Base-by-base conservation (phyloP, 306 rosid genomes). In the Alnus rubra region DNA sequence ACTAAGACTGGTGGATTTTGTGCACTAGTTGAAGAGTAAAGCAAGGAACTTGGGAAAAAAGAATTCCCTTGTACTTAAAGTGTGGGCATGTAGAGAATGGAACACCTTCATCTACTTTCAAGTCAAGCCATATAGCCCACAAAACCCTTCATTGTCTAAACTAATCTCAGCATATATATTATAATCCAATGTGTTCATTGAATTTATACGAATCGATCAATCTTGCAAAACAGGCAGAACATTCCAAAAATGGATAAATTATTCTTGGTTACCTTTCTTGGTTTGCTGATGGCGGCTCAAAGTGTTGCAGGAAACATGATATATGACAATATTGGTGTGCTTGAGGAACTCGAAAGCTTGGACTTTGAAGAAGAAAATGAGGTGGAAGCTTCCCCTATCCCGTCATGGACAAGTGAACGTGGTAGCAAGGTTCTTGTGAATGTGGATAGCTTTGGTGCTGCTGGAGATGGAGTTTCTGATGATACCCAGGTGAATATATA, bases 361-460 rank as follows among this genome's bases (percentile, higher is more conserved):
- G 84, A 87, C 73, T 71, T 79, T 13, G 96, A 89, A 64, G 90
- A 81, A 74, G 94, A 88, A 23, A 65, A 76, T 45, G 93, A 89
- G 71, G 81, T 71, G 39, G 90, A 91, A 54, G 50, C 75, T 47
- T 91, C 87, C 12, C 82, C 84, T 33, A 85, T 87, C 33, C 90
- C 96, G 4, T 79, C 94, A n/a, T 91, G 96, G 98, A 89, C 69
- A 64, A 93, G 93, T 18, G 90, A 91, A 74, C 97, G 90, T 0
- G 98, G 97, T 13, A 88, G 92, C 69, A 93, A 90, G 83, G 88
- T 90, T 93, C 96, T 96, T 71, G 98, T 93, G 73, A 93, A 93
- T 74, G 90, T 96, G 69, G 99, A 96, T 84, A 90, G 97, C 89
- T 90, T 93, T 63, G 93, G 90, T 23, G 97, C 99, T 14, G 89